These are phyloP conservation scores for Verticillium tricorpus DNA, from an alignment of 2,329 filamentous ascomycete genomes.

Conservation along the genomic window DNA sequence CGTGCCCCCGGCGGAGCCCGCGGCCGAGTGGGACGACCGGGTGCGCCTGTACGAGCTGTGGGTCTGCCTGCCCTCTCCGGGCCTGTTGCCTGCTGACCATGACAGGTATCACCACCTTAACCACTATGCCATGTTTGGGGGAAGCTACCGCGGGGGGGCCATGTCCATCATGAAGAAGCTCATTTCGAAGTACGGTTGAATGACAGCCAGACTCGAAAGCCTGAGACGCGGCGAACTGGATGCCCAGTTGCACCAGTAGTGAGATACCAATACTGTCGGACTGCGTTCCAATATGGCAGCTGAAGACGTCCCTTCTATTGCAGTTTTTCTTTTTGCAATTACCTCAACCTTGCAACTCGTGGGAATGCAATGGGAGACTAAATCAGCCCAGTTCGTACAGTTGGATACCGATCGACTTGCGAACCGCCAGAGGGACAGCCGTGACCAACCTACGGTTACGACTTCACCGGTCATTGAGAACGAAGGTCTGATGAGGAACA, in stretches of 20 bases:
- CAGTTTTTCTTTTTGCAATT: too few species aligned
- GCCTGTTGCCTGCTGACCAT: slow-evolving; percentile 14
- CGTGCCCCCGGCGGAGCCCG: slow-evolving; percentile 75
- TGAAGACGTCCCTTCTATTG: not conserved
- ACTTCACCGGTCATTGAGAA: not conserved
- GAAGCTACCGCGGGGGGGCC: slow-evolving; percentile 70
- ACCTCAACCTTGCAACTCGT: not conserved
- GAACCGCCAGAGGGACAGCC: too few species aligned
- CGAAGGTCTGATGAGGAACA: not conserved
- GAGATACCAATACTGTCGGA: too few species aligned
- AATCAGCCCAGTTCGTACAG: too few species aligned
- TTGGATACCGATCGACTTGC: too few species aligned
- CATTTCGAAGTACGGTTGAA: slow-evolving; percentile 62
- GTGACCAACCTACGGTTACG: too few species aligned
- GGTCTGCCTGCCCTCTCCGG: slow-evolving; percentile 30
- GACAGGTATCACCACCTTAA: slow-evolving; percentile 83
- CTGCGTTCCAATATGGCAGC: too few species aligned
- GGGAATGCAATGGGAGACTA: too few species aligned
- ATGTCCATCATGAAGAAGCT: slow-evolving; percentile 75
- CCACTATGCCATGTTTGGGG: slow-evolving; percentile 80
- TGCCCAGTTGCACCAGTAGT: too few species aligned
- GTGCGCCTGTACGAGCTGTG: slow-evolving; percentile 77
- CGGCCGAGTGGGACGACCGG: slow-evolving; percentile 79
- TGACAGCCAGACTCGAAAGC: too few species aligned
- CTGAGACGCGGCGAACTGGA: too few species aligned